Evolutionary conservation across 257 asterid species (phyloP).

Genomic region (Eustoma russellianum): DNA sequence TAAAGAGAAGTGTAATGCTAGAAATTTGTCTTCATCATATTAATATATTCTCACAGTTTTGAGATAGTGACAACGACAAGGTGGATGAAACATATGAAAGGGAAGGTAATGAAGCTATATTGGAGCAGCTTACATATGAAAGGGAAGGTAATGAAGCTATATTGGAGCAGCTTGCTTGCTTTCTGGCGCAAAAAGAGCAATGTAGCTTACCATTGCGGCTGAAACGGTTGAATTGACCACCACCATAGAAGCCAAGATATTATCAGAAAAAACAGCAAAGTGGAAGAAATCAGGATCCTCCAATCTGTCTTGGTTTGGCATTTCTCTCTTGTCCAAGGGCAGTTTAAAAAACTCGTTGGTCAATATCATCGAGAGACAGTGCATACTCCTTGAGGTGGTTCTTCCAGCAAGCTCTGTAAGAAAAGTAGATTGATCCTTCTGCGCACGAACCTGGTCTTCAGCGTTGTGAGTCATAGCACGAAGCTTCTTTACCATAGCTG

Average conservation of each 20-base stretch:
- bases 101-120: too few relatives aligned
- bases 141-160: too few relatives aligned
- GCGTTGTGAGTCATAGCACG: conserved; percentile 80
- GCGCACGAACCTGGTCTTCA: conserved; percentile 69
- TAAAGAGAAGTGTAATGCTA: too few relatives aligned
- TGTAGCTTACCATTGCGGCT: conserved; percentile 48
- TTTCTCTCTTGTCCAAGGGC: conserved; percentile 44
- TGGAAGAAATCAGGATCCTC: conserved; percentile 59
- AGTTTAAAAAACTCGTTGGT: conserved; percentile 72
- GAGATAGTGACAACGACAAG: too few relatives aligned
- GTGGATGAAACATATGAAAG: too few relatives aligned
- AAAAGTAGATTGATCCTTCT: conserved; percentile 54
- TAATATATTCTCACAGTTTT: too few relatives aligned
- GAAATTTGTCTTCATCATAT: too few relatives aligned
- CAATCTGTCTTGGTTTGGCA: conserved; percentile 51
- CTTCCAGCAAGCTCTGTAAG: conserved; percentile 78
- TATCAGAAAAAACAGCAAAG: conserved; percentile 86
- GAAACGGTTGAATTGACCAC: conserved; percentile 86
- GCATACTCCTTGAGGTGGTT: conserved; percentile 83
- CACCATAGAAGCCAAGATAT: conserved; percentile 79
- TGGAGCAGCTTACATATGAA: too few relatives aligned
- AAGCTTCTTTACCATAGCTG: conserved; percentile 71
- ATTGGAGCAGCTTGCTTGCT: too few relatives aligned
- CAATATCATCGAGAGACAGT: conserved; percentile 85
- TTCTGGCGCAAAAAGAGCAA: not conserved